phyloP scores from a whole-genome alignment of 306 rosid genomes.

The Prunus mira region DNA sequence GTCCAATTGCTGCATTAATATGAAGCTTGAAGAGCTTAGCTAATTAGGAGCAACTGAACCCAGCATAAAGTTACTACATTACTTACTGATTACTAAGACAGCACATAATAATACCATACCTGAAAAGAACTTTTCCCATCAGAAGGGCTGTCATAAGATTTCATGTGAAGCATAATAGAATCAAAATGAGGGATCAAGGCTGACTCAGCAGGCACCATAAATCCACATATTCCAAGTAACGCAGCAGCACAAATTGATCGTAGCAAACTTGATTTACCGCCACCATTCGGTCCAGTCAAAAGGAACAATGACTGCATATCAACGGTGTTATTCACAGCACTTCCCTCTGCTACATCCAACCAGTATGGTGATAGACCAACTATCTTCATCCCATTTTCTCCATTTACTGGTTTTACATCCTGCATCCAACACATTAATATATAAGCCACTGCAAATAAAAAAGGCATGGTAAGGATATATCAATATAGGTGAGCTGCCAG shows the following conservation, averaged over 20 bases:
- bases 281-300: conserved; percentile 98
- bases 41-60: background rate
- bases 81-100: background rate
- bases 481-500: background rate
- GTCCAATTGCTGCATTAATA: too few relatives aligned
- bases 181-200: conserved; percentile 84
- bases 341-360: conserved; percentile 77
- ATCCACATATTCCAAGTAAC: conserved; percentile 89
- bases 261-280: conserved; percentile 93
- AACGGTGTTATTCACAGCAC: conserved; percentile 74
- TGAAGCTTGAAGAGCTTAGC: background rate
- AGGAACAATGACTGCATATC: conserved; percentile 88
- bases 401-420: conserved; percentile 42
- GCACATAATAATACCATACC: conserved; percentile 48
- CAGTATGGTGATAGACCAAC: conserved; percentile 84
- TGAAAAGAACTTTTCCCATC: conserved; percentile 97
- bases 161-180: conserved; percentile 90
- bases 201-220: conserved; percentile 89
- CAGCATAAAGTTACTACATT: background rate
- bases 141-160: conserved; percentile 95
- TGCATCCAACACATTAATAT: conserved; percentile 31
- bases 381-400: conserved; percentile 58
- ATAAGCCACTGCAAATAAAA: conserved; percentile 14
- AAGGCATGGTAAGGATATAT: background rate
- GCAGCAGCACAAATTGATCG: conserved; percentile 92